A percentile compares a stretch with the other conserved stretches of the same genome.
Evolutionary conservation across 2,329 filamentous ascomycete genomes (phyloP).

Genomic region (Trichothecium roseum): DNA sequence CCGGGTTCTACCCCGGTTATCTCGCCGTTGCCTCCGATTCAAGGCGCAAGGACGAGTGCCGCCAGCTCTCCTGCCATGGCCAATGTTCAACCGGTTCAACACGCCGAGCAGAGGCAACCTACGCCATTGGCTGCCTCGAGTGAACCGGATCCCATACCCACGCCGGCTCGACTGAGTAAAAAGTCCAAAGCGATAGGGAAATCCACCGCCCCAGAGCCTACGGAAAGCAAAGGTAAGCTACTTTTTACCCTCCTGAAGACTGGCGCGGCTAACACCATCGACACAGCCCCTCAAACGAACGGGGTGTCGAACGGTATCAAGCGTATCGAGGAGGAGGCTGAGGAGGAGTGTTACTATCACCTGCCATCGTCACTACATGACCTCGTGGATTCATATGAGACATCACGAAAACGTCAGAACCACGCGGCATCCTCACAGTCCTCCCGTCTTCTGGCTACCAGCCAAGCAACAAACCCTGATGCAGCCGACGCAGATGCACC

Average conservation of each 20-base stretch:
- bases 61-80: slow-evolving; percentile 42
- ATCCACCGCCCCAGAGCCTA: slow-evolving; percentile 26
- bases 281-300: slow-evolving; percentile 33
- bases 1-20: slow-evolving; percentile 45
- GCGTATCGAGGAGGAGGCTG: slow-evolving; percentile 27
- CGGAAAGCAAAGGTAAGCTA: slow-evolving; percentile 34
- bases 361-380: slow-evolving; percentile 83
- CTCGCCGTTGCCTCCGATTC: slow-evolving; percentile 38
- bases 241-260: background rate
- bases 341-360: slow-evolving; percentile 83
- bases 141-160: slow-evolving; percentile 9
- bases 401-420: slow-evolving; percentile 60
- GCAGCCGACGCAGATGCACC: slow-evolving; percentile 71
- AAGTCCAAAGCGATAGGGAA: slow-evolving; percentile 34
- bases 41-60: slow-evolving; percentile 41
- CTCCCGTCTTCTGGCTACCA: slow-evolving; percentile 64
- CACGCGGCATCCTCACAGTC: slow-evolving; percentile 54
- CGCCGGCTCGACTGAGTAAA: slow-evolving; percentile 20
- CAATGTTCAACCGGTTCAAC: slow-evolving; percentile 34
- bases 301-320: slow-evolving; percentile 42
- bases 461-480: slow-evolving; percentile 65
- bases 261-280: slow-evolving; percentile 7
- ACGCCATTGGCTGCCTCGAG: slow-evolving; percentile 1
- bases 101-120: slow-evolving; percentile 21
- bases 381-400: slow-evolving; percentile 82